Conservation (phyloP, 768 basidiomycete genomes). For the Naganishia randhawae region DNA sequence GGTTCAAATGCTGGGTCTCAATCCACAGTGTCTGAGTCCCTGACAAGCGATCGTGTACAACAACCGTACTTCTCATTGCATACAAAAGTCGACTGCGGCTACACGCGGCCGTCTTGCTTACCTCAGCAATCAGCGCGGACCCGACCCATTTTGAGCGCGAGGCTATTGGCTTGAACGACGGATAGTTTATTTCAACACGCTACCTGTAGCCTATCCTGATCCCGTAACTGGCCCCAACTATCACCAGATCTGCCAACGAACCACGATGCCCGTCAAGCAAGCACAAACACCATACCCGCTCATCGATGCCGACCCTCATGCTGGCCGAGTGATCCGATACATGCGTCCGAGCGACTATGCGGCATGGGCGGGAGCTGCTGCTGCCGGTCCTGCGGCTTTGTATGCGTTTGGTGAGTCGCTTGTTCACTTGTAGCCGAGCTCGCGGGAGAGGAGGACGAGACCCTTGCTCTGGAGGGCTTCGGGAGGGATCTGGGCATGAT, state of each 20-base stretch:
- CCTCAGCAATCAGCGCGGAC: slow-evolving; percentile 3
- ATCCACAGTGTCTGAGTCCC: no score
- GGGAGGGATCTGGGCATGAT: no score
- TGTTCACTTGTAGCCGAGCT: neutral
- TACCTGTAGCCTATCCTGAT: no score
- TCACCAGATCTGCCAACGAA: neutral
- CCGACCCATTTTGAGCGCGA: slow-evolving; percentile 17
- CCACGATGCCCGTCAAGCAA: slow-evolving; percentile 44
- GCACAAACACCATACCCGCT: slow-evolving; percentile 68
- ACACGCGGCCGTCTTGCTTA: neutral
- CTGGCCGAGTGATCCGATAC: slow-evolving; percentile 78
- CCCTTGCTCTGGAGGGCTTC: no score
- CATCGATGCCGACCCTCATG: slow-evolving; percentile 91
- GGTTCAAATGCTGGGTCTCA: no score
- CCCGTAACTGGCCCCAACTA: neutral
- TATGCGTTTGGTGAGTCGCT: slow-evolving; percentile 74
- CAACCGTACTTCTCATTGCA: no score
- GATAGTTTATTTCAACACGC: no score
- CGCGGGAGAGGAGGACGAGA: neutral
- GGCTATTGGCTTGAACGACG: slow-evolving; percentile 12
- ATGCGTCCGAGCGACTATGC: slow-evolving; percentile 84
- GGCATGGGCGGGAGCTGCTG: slow-evolving; percentile 73
- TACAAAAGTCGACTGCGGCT: neutral
- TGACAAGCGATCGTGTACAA: no score
- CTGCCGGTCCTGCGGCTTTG: slow-evolving; percentile 72